A percentile compares a stretch with the other conserved stretches of the same genome.
Conservation (phyloP, 73 alveolate species). For the Chromera velia region DNA sequence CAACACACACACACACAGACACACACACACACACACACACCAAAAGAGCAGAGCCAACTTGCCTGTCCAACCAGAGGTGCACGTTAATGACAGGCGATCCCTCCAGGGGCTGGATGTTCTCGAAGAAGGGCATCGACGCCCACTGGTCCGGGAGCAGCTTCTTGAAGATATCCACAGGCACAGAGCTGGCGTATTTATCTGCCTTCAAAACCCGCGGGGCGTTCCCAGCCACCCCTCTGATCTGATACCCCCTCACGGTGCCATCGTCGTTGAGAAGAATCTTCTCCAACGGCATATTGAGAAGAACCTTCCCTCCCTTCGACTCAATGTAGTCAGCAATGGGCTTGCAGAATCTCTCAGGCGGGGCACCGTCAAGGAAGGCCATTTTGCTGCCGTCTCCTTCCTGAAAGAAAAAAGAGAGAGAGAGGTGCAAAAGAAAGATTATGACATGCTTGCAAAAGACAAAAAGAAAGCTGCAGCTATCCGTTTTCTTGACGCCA, state of each 20-base stretch:
- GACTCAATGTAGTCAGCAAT: conserved; percentile 21
- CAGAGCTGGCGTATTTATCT: not conserved
- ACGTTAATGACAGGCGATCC: conserved; percentile 43
- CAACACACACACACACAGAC: too few species aligned
- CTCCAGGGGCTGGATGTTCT: conserved; percentile 27
- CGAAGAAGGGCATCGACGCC: conserved; percentile 37
- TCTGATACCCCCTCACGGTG: not conserved
- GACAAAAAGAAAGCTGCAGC: too few species aligned
- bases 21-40: too few species aligned
- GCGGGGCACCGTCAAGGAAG: conserved; percentile 4
- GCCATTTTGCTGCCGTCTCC: not conserved
- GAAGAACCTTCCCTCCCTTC: conserved; percentile 28
- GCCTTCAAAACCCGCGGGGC: not conserved
- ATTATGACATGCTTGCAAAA: too few species aligned
- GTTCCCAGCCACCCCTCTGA: not conserved
- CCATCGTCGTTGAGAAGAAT: not conserved
- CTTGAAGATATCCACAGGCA: conserved; percentile 40
- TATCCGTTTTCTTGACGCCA: too few species aligned
- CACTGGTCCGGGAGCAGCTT: conserved; percentile 23
- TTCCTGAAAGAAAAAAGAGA: too few species aligned
- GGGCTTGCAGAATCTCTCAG: conserved; percentile 33
- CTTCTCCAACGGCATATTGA: conserved; percentile 18
- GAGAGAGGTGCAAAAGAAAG: too few species aligned
- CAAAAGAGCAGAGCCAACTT: too few species aligned
- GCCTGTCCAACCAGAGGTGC: conserved; percentile 37